Evolutionary conservation across 805 yeast genomes (phyloP).

Genomic region (Torulaspora delbrueckii): DNA sequence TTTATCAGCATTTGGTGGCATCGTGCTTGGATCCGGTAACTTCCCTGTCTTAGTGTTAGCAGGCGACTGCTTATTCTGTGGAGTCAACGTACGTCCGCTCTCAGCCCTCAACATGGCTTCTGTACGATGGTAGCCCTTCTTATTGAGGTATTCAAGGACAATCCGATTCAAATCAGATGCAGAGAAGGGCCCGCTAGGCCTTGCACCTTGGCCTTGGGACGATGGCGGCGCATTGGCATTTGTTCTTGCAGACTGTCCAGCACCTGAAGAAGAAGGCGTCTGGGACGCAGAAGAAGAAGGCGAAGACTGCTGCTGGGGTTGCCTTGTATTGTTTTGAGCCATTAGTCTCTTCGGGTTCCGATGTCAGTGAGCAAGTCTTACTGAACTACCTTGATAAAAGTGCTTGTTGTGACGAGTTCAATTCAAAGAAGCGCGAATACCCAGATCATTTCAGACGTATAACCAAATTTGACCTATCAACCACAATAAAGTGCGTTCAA

Average conservation of each 20-base stretch:
- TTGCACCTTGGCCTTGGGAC: slow-evolving; percentile 8
- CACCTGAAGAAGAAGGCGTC: slow-evolving; percentile 13
- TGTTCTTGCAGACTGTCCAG: slow-evolving; percentile 16
- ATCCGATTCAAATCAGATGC: slow-evolving; percentile 87
- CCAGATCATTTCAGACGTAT: neutral
- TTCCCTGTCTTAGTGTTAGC: slow-evolving; percentile 44
- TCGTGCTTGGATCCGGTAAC: slow-evolving; percentile 27
- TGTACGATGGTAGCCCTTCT: slow-evolving; percentile 90
- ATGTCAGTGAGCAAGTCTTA: neutral
- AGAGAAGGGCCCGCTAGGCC: slow-evolving; percentile 41
- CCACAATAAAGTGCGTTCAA: neutral
- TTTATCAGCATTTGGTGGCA: slow-evolving; percentile 31
- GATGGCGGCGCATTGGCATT: slow-evolving; percentile 11
- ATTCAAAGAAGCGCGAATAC: neutral
- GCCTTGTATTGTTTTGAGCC: slow-evolving; percentile 11
- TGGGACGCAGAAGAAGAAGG: slow-evolving; percentile 8
- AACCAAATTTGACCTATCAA: neutral
- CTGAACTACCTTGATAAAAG: neutral
- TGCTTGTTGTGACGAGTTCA: neutral
- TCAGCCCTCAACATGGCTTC: slow-evolving; percentile 93
- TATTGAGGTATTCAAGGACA: slow-evolving; percentile 85
- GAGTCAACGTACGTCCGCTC: slow-evolving; percentile 55
- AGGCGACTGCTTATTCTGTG: slow-evolving; percentile 45
- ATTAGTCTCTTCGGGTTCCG: neutral
- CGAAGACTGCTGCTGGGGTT: slow-evolving; percentile 10